These are phyloP conservation scores for Eimeria praecox DNA, from an alignment of 169 alveolate genomes.

Conservation along the genomic window DNA sequence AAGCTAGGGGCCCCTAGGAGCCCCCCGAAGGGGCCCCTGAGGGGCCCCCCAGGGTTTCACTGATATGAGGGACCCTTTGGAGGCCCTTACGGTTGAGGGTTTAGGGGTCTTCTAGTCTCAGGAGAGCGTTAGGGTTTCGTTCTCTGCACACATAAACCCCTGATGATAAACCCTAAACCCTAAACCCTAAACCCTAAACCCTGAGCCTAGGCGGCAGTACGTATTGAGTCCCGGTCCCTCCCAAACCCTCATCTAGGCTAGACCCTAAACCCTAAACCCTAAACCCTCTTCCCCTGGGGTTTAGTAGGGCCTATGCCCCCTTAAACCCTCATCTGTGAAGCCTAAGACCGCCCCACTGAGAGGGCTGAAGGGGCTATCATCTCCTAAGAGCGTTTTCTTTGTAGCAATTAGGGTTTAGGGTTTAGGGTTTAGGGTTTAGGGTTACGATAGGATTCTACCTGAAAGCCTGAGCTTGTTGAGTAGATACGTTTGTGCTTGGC, in stretches of 20 bases:
- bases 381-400: too few species aligned
- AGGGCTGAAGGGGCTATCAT: too few species aligned
- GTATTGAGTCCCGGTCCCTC: too few species aligned
- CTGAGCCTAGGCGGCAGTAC: constrained; percentile 10
- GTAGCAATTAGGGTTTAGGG: constrained; percentile 7
- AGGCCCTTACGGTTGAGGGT: constrained; percentile 6
- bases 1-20: neutral
- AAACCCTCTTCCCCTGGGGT: too few species aligned
- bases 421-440: constrained; percentile 34
- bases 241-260: neutral
- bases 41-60: too few species aligned
- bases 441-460: too few species aligned
- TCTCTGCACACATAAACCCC: constrained; percentile 57
- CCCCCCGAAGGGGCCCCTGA: neutral
- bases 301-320: neutral
- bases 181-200: constrained; percentile 54
- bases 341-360: too few species aligned
- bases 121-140: constrained; percentile 62
- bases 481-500: neutral
- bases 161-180: constrained; percentile 63
- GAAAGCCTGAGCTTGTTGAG: constrained; percentile 8
- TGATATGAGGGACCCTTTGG: neutral
- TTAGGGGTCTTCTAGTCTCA: constrained; percentile 58
- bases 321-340: neutral
- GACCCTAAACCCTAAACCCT: constrained; percentile 23